Conservation (phyloP, 805 yeast species). For the Saccharomycopsis schoenii region DNA sequence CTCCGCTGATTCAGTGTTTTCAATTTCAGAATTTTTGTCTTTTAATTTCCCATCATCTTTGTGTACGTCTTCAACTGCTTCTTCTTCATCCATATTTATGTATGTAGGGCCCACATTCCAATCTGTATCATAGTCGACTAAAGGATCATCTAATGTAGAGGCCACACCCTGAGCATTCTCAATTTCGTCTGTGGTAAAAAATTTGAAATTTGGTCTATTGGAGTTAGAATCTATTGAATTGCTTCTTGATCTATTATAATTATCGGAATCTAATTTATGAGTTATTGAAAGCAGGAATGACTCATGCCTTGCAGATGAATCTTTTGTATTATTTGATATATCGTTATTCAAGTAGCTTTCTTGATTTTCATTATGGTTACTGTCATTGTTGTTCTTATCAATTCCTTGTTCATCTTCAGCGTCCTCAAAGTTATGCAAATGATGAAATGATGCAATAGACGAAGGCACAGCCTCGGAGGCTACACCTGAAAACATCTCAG, state of each 20-base stretch:
- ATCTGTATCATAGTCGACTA: slow-evolving; percentile 62
- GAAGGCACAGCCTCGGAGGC: slow-evolving; percentile 69
- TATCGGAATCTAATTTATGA: neutral
- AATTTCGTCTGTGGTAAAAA: slow-evolving; percentile 76
- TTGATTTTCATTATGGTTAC: neutral
- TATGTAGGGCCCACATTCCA: slow-evolving; percentile 43
- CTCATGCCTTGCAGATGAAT: neutral
- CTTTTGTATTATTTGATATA: neutral
- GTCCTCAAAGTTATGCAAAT: slow-evolving; percentile 41
- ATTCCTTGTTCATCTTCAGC: neutral
- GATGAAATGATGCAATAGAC: slow-evolving; percentile 68
- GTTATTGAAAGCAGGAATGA: neutral
- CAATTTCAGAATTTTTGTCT: neutral
- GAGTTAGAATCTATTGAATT: slow-evolving; percentile 22
- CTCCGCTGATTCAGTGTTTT: neutral
- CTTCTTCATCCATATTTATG: slow-evolving; percentile 2
- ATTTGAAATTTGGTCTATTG: slow-evolving; percentile 44
- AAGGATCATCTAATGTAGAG: slow-evolving; percentile 57
- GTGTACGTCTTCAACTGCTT: neutral
- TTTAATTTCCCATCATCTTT: neutral
- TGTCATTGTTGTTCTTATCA: slow-evolving; percentile 6
- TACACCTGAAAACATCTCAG: slow-evolving; percentile 71
- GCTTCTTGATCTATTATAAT: slow-evolving; percentile 24
- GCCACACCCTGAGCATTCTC: slow-evolving; percentile 77
- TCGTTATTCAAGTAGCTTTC: neutral